A percentile compares a stretch with the other conserved stretches of the same genome.
Conservation (phyloP, 441 rosid species). For the Arabidopsis lyrata region DNA sequence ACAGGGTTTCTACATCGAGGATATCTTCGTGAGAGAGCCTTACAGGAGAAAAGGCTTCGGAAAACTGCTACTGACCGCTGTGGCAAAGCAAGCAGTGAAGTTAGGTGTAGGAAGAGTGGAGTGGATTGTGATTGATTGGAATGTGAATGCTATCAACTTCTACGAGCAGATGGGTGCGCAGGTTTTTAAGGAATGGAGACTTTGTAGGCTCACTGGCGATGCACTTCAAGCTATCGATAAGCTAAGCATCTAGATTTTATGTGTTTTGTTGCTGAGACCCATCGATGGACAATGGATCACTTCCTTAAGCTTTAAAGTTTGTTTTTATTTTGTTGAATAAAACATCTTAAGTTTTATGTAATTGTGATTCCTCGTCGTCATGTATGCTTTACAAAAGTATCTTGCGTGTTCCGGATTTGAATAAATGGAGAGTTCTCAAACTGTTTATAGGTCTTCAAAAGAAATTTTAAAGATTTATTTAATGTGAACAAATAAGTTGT, state of each 20-base stretch:
- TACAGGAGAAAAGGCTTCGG: slow-evolving; percentile 84
- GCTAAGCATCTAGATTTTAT: slow-evolving; percentile 32
- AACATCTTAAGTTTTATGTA: background rate
- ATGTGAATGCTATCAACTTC: slow-evolving; percentile 75
- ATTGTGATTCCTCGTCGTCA: background rate
- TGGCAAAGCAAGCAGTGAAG: slow-evolving; percentile 82
- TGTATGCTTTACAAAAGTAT: background rate
- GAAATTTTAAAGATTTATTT: background rate
- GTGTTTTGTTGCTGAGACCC: slow-evolving; percentile 4
- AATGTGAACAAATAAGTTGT: background rate
- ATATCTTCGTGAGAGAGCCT: slow-evolving; percentile 80
- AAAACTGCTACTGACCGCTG: slow-evolving; percentile 68
- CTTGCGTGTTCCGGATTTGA: background rate
- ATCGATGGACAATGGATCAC: background rate
- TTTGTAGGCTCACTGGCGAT: slow-evolving; percentile 78
- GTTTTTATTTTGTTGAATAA: slow-evolving; percentile 12
- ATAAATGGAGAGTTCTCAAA: background rate
- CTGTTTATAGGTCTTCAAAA: background rate
- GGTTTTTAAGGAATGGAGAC: slow-evolving; percentile 73
- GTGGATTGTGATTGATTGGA: slow-evolving; percentile 91
- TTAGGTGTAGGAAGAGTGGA: slow-evolving; percentile 89
- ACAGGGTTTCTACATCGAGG: slow-evolving; percentile 82
- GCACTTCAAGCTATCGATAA: slow-evolving; percentile 69
- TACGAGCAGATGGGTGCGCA: slow-evolving; percentile 89
- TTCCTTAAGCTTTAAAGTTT: background rate